phyloP scores from a whole-genome alignment of 208 protist genomes.

The Naegleria lovaniensis region DNA sequence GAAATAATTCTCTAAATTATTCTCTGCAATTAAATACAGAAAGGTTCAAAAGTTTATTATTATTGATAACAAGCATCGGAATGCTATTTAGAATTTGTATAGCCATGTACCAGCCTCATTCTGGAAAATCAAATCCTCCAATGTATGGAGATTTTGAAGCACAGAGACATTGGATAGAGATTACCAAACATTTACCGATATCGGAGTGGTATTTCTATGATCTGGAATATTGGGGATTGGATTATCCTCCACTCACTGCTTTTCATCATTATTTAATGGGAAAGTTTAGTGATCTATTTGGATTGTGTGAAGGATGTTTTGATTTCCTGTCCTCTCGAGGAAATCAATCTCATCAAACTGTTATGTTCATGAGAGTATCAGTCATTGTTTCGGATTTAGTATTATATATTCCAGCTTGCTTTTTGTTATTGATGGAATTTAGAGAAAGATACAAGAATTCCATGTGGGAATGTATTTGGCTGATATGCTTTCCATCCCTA shows the following conservation, averaged over 20 bases:
- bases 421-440: not conserved
- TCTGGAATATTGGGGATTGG: constrained; percentile 83
- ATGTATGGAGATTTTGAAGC: constrained; percentile 87
- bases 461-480: not conserved
- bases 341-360: constrained; percentile 30
- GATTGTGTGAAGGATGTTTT: not conserved
- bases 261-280: constrained; percentile 62
- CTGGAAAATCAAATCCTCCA: constrained; percentile 55
- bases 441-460: not conserved
- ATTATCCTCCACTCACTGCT: constrained; percentile 85
- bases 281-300: constrained; percentile 36
- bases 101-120: constrained; percentile 26
- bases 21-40: no score
- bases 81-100: not conserved
- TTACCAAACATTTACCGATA: constrained; percentile 57
- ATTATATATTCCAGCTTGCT: constrained; percentile 50
- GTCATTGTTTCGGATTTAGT: constrained; percentile 61
- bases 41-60: not conserved
- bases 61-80: not conserved
- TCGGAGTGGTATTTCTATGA: constrained; percentile 65
- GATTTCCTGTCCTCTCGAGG: not conserved
- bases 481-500: constrained; percentile 51
- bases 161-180: constrained; percentile 89
- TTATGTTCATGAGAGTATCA: constrained; percentile 69
- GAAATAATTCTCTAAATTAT: no score